Base-by-base conservation (phyloP, 2,329 filamentous ascomycete species). In the Zelopaecilomyces penicillatus region DNA sequence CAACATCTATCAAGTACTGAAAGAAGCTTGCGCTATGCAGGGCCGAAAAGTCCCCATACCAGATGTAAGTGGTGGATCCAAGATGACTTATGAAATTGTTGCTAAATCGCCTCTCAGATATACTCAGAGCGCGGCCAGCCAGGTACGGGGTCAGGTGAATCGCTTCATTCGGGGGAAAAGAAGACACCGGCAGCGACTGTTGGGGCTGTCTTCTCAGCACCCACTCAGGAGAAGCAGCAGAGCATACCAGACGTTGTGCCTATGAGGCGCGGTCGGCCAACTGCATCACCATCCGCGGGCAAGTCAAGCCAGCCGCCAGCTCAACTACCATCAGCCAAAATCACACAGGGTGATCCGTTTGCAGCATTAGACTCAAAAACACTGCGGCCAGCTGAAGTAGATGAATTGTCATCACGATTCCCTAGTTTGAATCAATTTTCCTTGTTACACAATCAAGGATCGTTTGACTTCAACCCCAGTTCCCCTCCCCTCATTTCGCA, bases 341-440 rank as follows among this genome's bases (percentile, higher is more conserved):
- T 83, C 36, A 76, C 81, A 1, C 74, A 75, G 28, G 81, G 78
- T 39, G 93, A 98, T 62, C 93, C 93, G 0, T 98, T 97, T 61
- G 88, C 88, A 12, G 88, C 87, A 1, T 74, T 98, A 28, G 93
- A 98, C 61, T 76, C 83, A 2, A 82, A 62, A 33, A 30, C 54
- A 4, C 64, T 66, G 50, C 53, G 70, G 52, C 56, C 68, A 27
- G 69, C 69, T 6, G 74, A 77, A 26, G 71, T 73, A 2, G 93
- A 97, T 53, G 91, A 97, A 57, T 70, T 96, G 28, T 88, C 91
- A 0, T 76, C 80, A 29, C 79, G 85, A 42, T 98, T 96, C 54
- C 93, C 93, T 1, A 90, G 87, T 5, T 72, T 98, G 27, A 90
- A 97, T 57, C 87, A 97, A 54, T 98, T 98, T 59, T 83, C 91